Evolutionary conservation across 805 yeast species (phyloP), one percentile per base, ranked within the genome.

Genomic region (Geotrichum ghanense): DNA sequence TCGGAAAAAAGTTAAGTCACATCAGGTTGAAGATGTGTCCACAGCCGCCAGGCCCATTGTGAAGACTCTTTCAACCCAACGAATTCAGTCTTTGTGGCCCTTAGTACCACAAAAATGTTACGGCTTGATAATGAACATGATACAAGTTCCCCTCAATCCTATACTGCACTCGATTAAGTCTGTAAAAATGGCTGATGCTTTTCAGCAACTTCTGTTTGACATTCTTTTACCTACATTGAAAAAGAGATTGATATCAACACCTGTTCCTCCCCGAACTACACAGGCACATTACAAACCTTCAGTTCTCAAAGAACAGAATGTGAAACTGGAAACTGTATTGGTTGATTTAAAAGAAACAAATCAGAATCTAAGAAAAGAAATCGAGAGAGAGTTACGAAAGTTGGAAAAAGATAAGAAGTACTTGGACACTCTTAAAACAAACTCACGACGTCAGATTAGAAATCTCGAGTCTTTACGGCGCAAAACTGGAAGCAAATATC

Each of bases 251-350:
- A 31, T n/a, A 12, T 31, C 37, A 12, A 31, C 37, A 12, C 37
- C 37, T 31, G 37, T 31, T 31, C 37, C 37, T 10, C 37, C 37
- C 19, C 37, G 37, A 10, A 31, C 37, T 5, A 31, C 37, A 31
- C 37, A 31, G 17, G 12, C 37, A n/a, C 37, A 31, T 12, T 31
- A 31, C 17, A 31, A 31, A 31, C 37, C 37, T n/a, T 16, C 12
- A 16, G 16, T 19, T 31, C 14, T 31, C 4, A 16, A 31, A n/a
- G 17, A 16, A n/a, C 37, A 31, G 17, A 31, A 31, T 31, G 37
- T n/a, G 7, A 31, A 31, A 19, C 37, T 31, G 10, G 37, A 31
- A 12, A n/a, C 37, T 31, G 37, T 31, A 5, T 19, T 31, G 14
- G 12, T 19, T 31, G 14, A 19, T 12, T 19, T 31, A 5, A 19